A percentile compares a stretch with the other conserved stretches of the same genome.
phyloP scores from a whole-genome alignment of 371 early-diverging fungal species.

The Mucor mucedo region DNA sequence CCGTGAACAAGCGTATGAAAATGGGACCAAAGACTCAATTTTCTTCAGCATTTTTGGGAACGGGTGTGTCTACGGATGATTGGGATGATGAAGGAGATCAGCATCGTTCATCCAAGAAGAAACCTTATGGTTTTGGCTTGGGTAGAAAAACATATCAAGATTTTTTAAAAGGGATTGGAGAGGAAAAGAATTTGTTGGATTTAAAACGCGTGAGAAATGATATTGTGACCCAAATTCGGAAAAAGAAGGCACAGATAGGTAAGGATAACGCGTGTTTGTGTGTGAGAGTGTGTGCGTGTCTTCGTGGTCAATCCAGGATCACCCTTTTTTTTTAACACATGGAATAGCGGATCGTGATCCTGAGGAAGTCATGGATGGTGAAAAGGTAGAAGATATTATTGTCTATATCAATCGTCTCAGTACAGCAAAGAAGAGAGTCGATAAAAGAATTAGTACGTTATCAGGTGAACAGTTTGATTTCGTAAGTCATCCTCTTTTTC shows the following conservation, averaged over 20 bases:
- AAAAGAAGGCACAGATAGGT: slow-evolving; percentile 65
- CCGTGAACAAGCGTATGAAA: slow-evolving; percentile 5
- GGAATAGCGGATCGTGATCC: slow-evolving; percentile 62
- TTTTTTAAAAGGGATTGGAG: slow-evolving; percentile 75
- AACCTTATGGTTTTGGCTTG: slow-evolving; percentile 25
- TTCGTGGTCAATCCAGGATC: no score
- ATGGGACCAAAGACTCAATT: slow-evolving; percentile 27
- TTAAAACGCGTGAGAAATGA: slow-evolving; percentile 72
- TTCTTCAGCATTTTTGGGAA: slow-evolving; percentile 34
- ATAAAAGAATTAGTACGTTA: slow-evolving; percentile 72
- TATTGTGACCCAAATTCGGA: slow-evolving; percentile 77
- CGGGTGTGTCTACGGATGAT: slow-evolving; percentile 24
- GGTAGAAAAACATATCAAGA: slow-evolving; percentile 73
- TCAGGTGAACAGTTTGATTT: slow-evolving; percentile 57
- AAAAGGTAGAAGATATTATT: slow-evolving; percentile 76
- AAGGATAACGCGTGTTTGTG: slow-evolving; percentile 9
- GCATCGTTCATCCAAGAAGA: not conserved
- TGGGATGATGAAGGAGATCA: slow-evolving; percentile 12
- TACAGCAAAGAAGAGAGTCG: slow-evolving; percentile 74
- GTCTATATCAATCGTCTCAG: slow-evolving; percentile 76
- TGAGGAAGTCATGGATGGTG: slow-evolving; percentile 81
- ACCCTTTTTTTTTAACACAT: not conserved
- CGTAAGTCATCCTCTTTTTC: slow-evolving; percentile 25
- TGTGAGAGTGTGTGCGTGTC: not conserved
- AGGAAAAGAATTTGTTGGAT: slow-evolving; percentile 69